Base-by-base conservation (phyloP, 345 rosid genomes). In the Acer yangbiense region DNA sequence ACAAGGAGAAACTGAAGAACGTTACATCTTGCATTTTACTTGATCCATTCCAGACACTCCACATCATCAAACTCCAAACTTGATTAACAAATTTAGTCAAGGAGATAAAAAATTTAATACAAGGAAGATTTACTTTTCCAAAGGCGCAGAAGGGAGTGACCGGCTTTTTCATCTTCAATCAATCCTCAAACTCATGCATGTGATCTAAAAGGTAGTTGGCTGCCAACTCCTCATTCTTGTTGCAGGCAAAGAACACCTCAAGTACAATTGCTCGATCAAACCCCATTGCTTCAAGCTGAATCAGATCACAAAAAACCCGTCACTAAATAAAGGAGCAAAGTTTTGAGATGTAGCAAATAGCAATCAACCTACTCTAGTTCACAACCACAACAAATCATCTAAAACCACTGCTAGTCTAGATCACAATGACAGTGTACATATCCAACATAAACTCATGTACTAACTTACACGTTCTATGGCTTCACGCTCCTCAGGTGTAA, bases 161-260 rank as follows among this genome's bases (percentile, higher is more conserved):
- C 74, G 76, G 67, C 77, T 77, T 58, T 77, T 79, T 66, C 78
- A 66, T 68, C 77, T 60, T 21, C 3, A 72, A 76, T 91, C 87
- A 94, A 68, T 93, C 98, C 78, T 93, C 95, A 35, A 90, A 89
- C 75, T 95, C 98, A 23, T 92, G 90, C 87, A 92, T 93, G 83
- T 93, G 99, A 80, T 95, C 98, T 78, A 93, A 78, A 77, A 93
- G 98, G 79, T 93, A 90, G 87, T 95, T 95, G 44, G 98, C 98
- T 17, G 98, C 98, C 73, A 93, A 86, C 79, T 92, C 98, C 80
- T 93, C 98, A 32, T 95, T 85, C 93, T 93, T 93, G 92, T 95
- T 92, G 88, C 98, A 95, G 7, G 98, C 98, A 77, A 94, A 90
- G 85, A 87, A 94, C 75, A 90, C 98, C 50, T 94, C 97, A 62